phyloP scores from a whole-genome alignment of 2,329 filamentous ascomycete genomes.

The Sclerotinia glacialis region DNA sequence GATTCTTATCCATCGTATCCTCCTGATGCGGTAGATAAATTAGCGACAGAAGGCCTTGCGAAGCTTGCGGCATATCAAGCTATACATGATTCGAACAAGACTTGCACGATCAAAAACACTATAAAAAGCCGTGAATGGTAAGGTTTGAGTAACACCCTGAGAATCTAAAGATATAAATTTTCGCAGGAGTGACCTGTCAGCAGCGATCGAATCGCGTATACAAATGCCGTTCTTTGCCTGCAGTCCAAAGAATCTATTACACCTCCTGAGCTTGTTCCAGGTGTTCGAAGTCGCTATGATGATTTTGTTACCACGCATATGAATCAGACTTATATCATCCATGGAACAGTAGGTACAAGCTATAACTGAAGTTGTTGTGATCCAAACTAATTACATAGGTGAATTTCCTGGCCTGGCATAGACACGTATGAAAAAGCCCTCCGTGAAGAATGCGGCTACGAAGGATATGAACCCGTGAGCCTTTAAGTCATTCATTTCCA shows the following conservation, averaged over 20 bases:
- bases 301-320: constrained; percentile 43
- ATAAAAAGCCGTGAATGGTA: constrained; percentile 46
- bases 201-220: constrained; percentile 36
- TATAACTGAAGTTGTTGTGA: constrained; percentile 23
- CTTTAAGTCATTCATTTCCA: constrained; percentile 35
- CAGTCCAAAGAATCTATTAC: constrained; percentile 37
- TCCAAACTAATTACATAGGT: constrained; percentile 11
- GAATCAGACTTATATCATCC: constrained; percentile 34
- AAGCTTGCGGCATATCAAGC: constrained; percentile 38
- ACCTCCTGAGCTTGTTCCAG: constrained; percentile 36
- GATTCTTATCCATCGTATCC: constrained; percentile 1
- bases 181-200: constrained; percentile 26
- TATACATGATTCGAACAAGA: constrained; percentile 19
- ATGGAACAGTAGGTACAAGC: constrained; percentile 29
- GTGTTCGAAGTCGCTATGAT: constrained; percentile 41
- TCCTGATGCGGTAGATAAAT: constrained; percentile 32
- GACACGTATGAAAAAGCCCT: constrained; percentile 45
- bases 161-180: background rate
- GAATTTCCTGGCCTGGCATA: constrained; percentile 46
- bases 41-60: constrained; percentile 38
- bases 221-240: constrained; percentile 42
- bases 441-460: constrained; percentile 45
- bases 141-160: background rate
- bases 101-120: constrained; percentile 42
- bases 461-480: constrained; percentile 42